Evolutionary conservation across 2,329 filamentous ascomycete genomes (phyloP).

Genomic region (Fusarium foetens): DNA sequence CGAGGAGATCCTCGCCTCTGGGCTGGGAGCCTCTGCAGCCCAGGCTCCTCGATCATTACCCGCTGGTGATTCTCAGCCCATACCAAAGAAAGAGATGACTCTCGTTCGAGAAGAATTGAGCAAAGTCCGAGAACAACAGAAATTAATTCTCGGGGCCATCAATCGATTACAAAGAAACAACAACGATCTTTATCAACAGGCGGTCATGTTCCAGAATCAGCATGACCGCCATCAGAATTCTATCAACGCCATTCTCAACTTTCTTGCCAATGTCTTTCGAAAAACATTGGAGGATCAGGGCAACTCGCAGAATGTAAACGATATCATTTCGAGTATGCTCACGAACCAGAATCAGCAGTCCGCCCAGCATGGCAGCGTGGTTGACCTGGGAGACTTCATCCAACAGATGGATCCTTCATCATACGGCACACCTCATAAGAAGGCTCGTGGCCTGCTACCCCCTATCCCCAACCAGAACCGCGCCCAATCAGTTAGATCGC

Average conservation of each 20-base stretch:
- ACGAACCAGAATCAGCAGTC: constrained; percentile 61
- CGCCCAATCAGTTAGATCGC: constrained; percentile 42
- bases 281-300: constrained; percentile 89
- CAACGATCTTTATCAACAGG: constrained; percentile 86
- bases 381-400: constrained; percentile 70
- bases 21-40: constrained; percentile 29
- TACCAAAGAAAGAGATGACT: constrained; percentile 78
- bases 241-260: constrained; percentile 98
- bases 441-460: constrained; percentile 64
- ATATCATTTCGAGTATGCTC: constrained; percentile 83
- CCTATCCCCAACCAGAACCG: constrained; percentile 59
- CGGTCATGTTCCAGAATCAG: constrained; percentile 86
- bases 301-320: constrained; percentile 78
- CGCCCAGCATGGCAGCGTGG: constrained; percentile 65
- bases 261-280: constrained; percentile 95
- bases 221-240: constrained; percentile 98
- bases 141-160: constrained; percentile 85
- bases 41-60: constrained; percentile 50
- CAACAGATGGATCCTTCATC: constrained; percentile 56
- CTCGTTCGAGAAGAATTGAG: constrained; percentile 82
- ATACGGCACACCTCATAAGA: constrained; percentile 59
- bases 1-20: constrained; percentile 52
- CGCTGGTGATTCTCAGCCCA: constrained; percentile 57
- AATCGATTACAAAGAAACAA: constrained; percentile 85
- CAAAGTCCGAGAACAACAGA: constrained; percentile 86